Base-by-base conservation (phyloP, 139 green algal genomes). In the Coelastrella sp. region DNA sequence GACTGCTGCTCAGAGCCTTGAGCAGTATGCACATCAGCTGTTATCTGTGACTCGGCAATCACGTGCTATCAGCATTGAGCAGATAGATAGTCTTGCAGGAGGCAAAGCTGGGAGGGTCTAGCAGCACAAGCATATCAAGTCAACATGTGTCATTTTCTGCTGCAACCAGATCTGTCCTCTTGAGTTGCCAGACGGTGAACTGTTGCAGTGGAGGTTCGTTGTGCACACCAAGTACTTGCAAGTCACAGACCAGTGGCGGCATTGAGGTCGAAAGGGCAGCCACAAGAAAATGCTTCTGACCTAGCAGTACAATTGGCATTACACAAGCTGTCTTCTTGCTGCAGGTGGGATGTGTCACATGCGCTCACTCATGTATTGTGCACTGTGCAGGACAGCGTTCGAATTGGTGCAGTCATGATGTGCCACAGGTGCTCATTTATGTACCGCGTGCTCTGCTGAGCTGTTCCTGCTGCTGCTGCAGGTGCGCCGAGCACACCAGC, bases 181-280 rank as follows among this genome's bases (percentile, higher is more conserved):
- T 47, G 0, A 47, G 32, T 47, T 47, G 0, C 0, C 32, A 1
- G 32, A 47, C 1, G 32, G 32, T 47, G 32, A 1, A 47, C 68
- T 76, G 68, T 22, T 80, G 3, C 23, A 58, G n/a, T n/a, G 61
- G 54, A 92, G 83, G 83, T 90, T 20, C 58, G 78, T 8, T 60
- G 84, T 54, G 74, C 77, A 61, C 54, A 64, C 19, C 82, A 92
- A 86, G 81, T 92, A n/a, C 89, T 92, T 23, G 57, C 73, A 2
- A 59, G 54, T 19, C 83, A 89, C 82, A 23, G 60, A 11, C 91
- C 93, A 0, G 61, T 96, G 7, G 78, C 88, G 2, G 91, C 90
- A 3, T 79, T 95, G 88, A 92, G 94, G 3, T 78, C 85, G 0
- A 93, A 96, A 74, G 92, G 94, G 71, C 86, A 93, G 19, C 95